Percentiles rank a stretch among this genome's conserved stretches.
Evolutionary conservation across 192 early-diverging fungal species (phyloP).

Genomic region (Podila horticola): DNA sequence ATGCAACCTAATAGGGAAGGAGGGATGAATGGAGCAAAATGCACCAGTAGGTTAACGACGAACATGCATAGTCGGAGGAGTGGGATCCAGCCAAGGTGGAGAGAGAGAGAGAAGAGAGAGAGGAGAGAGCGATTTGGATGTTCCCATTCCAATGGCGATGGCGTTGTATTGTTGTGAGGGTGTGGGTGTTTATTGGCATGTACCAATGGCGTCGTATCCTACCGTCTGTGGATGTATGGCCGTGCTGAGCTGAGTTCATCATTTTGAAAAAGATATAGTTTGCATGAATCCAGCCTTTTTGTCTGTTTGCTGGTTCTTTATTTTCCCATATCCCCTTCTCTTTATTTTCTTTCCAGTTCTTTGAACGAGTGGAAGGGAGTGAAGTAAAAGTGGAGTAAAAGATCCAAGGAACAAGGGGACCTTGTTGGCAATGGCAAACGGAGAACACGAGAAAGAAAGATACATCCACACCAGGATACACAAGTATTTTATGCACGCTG

Average conservation of each 20-base stretch:
- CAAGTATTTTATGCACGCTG: too few species aligned
- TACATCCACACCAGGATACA: too few species aligned
- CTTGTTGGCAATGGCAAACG: too few species aligned
- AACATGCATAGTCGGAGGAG: too few species aligned
- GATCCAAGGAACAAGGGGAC: too few species aligned
- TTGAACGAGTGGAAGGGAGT: too few species aligned
- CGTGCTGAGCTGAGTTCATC: constrained; percentile 1
- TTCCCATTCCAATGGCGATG: not conserved
- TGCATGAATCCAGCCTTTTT: not conserved
- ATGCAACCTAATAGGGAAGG: too few species aligned
- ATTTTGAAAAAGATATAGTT: not conserved
- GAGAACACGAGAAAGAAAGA: too few species aligned
- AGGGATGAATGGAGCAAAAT: too few species aligned
- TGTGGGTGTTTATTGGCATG: not conserved
- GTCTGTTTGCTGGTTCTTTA: not conserved
- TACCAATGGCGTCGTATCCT: constrained; percentile 1
- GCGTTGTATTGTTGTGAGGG: not conserved
- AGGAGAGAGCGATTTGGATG: not conserved
- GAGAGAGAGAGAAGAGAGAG: not conserved
- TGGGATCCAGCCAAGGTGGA: not conserved
- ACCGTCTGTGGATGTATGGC: not conserved
- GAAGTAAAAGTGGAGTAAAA: too few species aligned
- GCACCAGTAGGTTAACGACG: too few species aligned
- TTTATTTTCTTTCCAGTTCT: not conserved
- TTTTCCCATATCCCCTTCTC: not conserved